Evolutionary conservation across 805 yeast genomes (phyloP).

Genomic region (Ogataea kodamae): DNA sequence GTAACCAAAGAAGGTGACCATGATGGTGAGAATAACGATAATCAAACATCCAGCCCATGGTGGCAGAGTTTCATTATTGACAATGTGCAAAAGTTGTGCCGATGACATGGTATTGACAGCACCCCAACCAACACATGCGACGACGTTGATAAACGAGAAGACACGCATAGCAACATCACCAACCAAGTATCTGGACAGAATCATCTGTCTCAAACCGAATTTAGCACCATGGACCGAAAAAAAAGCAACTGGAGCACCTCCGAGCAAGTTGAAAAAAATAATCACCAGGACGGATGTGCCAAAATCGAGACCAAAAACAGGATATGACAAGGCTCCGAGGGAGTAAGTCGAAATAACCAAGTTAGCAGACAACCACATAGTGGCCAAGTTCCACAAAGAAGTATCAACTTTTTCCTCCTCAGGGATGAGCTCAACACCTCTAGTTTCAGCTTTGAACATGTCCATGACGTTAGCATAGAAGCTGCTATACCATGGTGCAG

Average conservation of each 20-base stretch:
- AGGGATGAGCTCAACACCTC: slow-evolving; percentile 79
- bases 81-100: slow-evolving; percentile 76
- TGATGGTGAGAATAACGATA: slow-evolving; percentile 60
- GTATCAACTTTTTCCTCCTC: slow-evolving; percentile 74
- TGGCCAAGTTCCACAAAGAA: slow-evolving; percentile 64
- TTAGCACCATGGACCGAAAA: slow-evolving; percentile 80
- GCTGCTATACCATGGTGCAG: slow-evolving; percentile 12
- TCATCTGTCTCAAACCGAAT: slow-evolving; percentile 86
- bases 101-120: slow-evolving; percentile 88
- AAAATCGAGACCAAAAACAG: slow-evolving; percentile 65
- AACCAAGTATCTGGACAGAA: slow-evolving; percentile 69
- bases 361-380: slow-evolving; percentile 92
- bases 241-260: slow-evolving; percentile 76
- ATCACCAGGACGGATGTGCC: slow-evolving; percentile 67
- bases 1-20: slow-evolving; percentile 83
- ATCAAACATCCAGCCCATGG: slow-evolving; percentile 90
- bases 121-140: slow-evolving; percentile 95
- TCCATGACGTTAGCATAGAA: slow-evolving; percentile 25
- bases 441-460: slow-evolving; percentile 47
- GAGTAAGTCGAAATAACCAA: slow-evolving; percentile 81
- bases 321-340: slow-evolving; percentile 64
- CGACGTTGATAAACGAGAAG: slow-evolving; percentile 69
- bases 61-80: slow-evolving; percentile 65
- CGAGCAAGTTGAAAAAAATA: slow-evolving; percentile 70
- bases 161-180: slow-evolving; percentile 76